phyloP scores from a whole-genome alignment of 2,329 filamentous ascomycete species.

The Stachybotrys elegans region DNA sequence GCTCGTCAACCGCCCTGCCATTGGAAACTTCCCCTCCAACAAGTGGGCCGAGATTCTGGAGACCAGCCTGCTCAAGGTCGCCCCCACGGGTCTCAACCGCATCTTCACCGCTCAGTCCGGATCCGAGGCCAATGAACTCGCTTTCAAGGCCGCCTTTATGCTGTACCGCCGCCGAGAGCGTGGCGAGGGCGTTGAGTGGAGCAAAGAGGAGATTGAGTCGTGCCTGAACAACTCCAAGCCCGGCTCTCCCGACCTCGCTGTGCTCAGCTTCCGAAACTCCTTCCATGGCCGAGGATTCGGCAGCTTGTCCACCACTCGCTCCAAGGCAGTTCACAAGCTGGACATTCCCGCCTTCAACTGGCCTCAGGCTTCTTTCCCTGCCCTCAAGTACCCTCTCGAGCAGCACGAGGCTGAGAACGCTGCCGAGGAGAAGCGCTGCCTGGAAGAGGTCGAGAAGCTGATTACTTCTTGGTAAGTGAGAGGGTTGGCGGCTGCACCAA shows the following conservation, averaged over 20 bases:
- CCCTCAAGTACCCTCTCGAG: slow-evolving; percentile 70
- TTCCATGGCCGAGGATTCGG: slow-evolving; percentile 83
- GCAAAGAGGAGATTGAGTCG: slow-evolving; percentile 60
- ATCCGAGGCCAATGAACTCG: slow-evolving; percentile 79
- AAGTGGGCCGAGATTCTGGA: slow-evolving; percentile 70
- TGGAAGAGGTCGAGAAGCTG: slow-evolving; percentile 67
- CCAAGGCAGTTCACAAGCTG: slow-evolving; percentile 80
- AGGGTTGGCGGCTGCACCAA: neutral
- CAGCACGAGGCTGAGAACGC: slow-evolving; percentile 65
- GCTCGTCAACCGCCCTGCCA: slow-evolving; percentile 72
- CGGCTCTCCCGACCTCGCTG: slow-evolving; percentile 69
- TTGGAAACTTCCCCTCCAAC: slow-evolving; percentile 75
- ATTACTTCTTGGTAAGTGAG: slow-evolving; percentile 49
- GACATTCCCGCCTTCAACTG: slow-evolving; percentile 87
- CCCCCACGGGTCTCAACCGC: slow-evolving; percentile 70
- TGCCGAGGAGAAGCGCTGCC: slow-evolving; percentile 65
- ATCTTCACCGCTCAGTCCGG: slow-evolving; percentile 78
- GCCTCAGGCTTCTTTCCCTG: slow-evolving; percentile 79
- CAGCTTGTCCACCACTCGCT: slow-evolving; percentile 71
- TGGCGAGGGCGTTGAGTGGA: slow-evolving; percentile 65
- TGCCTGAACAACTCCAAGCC: slow-evolving; percentile 69
- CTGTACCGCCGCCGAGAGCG: slow-evolving; percentile 69
- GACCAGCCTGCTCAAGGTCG: slow-evolving; percentile 65
- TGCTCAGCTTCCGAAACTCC: slow-evolving; percentile 70
- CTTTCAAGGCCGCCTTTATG: slow-evolving; percentile 86